A percentile compares a stretch with the other conserved stretches of the same genome.
Evolutionary conservation across 169 alveolate species (phyloP).

Genomic region (Eimeria falciformis): DNA sequence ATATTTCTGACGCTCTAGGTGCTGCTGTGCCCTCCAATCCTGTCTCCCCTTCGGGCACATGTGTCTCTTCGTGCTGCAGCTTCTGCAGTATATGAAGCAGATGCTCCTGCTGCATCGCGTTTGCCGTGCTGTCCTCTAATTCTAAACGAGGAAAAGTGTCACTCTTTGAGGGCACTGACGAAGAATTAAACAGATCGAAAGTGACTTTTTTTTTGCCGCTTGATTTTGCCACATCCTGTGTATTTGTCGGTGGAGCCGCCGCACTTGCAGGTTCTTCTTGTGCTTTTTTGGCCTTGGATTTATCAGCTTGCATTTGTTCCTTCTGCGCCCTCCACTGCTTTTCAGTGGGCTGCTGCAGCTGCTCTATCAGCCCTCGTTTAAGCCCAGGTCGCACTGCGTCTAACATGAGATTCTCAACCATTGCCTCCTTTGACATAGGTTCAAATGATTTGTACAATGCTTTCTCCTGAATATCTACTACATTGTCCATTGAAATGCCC

Average conservation of each 20-base stretch:
- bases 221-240: neutral
- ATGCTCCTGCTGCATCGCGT: neutral
- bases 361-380: constrained; percentile 39
- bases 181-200: constrained; percentile 2
- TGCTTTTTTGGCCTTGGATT: neutral
- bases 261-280: neutral
- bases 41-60: too few species aligned
- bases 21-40: neutral
- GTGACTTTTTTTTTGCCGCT: constrained; percentile 44
- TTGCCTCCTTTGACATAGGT: constrained; percentile 17
- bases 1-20: neutral
- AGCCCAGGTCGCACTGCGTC: constrained; percentile 67
- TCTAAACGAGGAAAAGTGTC: neutral
- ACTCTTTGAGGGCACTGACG: neutral
- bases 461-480: constrained; percentile 60
- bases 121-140: neutral
- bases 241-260: neutral
- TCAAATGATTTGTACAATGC: constrained; percentile 13
- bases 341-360: constrained; percentile 62
- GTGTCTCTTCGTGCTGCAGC: neutral
- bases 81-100: neutral
- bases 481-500: constrained; percentile 30
- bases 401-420: constrained; percentile 67
- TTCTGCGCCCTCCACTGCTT: constrained; percentile 51
- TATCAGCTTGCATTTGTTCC: neutral